Base-by-base conservation (phyloP, 352 stramenopile genomes). In the Pythium brassicae region DNA sequence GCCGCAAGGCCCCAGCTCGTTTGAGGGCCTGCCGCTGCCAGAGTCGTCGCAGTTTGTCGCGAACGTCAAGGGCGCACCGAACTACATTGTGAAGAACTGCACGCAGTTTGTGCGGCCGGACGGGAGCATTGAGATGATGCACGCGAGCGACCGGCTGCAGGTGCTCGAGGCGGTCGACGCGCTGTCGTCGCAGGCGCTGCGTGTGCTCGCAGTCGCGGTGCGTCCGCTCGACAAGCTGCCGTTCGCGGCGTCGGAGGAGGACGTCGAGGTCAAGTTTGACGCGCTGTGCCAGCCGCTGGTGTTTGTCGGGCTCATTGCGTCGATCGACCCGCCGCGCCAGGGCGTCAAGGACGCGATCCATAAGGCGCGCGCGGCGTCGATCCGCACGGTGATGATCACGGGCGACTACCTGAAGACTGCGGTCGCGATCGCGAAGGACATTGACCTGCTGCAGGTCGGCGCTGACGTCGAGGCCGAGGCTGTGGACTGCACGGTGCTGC, bases 391-490 rank as follows among this genome's bases (percentile, higher is more conserved):
- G 15, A 98, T 98, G 91, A 89, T 98, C 50, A 98, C 95, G 3
- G 93, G 95, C 25, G 96, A 99, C 70, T 95, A 96, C 48, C 78
- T 98, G 50, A 93, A 97, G 62, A 99, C 95, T 6, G 96, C 95
- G 2, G 55, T 97, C 5, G 91, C 94, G 3, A 98, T 99, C 63
- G 94, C 91, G 12, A 84, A 82, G 52, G 81, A 97, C 62, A 95
- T 98, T 50, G 91, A 96, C 7, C 84, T 99, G 50, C 68, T 98
- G n/a, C 68, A 85, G 57, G 54, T 82, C 22, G 79, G 69, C 2
- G 92, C 65, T 59, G 84, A 82, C 67, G 73, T 61, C 0, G 59
- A 76, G 23, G 61, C 69, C 0, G 71, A 86, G 70, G 87, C 90
- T 40, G 77, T 77, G 0, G 84, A 87, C 45, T 86, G 96, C 71